These are phyloP conservation scores for Coriaria nepalensis DNA, from an alignment of 306 rosid genomes.

Conservation along the genomic window DNA sequence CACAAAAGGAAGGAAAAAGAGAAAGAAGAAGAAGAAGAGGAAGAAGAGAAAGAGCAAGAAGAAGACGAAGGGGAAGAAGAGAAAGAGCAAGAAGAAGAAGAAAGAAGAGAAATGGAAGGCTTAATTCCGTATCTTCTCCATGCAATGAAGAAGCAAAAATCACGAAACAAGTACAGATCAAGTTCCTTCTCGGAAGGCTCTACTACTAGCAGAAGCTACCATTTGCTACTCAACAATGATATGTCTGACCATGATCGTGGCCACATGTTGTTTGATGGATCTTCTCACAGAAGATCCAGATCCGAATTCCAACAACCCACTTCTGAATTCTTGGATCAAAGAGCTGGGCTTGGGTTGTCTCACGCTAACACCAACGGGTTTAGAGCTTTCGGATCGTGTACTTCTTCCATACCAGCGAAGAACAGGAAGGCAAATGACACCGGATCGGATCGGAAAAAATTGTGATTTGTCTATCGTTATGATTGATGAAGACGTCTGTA, in stretches of 20 bases:
- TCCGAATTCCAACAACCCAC: slow-evolving; percentile 47
- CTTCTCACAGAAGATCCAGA: slow-evolving; percentile 58
- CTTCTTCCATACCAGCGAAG: no score
- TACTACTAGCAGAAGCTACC: slow-evolving; percentile 46
- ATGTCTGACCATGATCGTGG: slow-evolving; percentile 6
- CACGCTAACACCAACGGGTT: slow-evolving; percentile 6
- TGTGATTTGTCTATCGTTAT: no score
- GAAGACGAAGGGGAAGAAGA: slow-evolving; percentile 4
- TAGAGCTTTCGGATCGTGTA: neutral
- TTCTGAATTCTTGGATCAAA: slow-evolving; percentile 19
- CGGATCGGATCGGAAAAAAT: no score
- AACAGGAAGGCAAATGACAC: no score
- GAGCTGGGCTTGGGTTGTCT: slow-evolving; percentile 6
- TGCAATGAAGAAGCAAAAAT: slow-evolving; percentile 51
- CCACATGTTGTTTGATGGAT: slow-evolving; percentile 26
- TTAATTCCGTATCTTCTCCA: slow-evolving; percentile 68
- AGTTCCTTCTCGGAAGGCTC: slow-evolving; percentile 35
- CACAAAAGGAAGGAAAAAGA: neutral
- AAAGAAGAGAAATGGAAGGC: slow-evolving; percentile 45
- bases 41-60: neutral
- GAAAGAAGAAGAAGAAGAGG: slow-evolving; percentile 5
- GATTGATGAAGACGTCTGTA: no score
- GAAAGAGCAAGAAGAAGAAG: neutral
- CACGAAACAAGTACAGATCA: slow-evolving; percentile 19
- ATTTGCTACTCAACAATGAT: slow-evolving; percentile 13